Conservation (phyloP, 768 basidiomycete genomes). For the Termitomyces sp. region DNA sequence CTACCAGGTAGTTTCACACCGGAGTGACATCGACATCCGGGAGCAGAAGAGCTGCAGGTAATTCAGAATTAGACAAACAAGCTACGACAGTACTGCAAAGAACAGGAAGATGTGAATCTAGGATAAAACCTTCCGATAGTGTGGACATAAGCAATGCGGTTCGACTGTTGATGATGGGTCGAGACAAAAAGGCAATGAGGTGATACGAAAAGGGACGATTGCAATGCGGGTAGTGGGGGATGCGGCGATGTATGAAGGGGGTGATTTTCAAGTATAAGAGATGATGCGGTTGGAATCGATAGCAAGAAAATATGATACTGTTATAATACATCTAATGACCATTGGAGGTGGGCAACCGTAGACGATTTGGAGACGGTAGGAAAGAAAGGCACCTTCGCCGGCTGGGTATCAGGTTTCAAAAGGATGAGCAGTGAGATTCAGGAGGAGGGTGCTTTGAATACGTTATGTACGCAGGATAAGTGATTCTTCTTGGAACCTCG, state of each 20-base stretch:
- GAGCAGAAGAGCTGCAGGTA: background rate
- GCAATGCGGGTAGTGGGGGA: too few species aligned
- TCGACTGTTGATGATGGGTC: background rate
- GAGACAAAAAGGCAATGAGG: background rate
- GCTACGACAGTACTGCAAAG: background rate
- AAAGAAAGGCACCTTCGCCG: background rate
- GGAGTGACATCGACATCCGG: too few species aligned
- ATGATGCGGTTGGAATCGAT: background rate
- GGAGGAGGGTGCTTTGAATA: constrained; percentile 1
- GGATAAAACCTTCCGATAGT: background rate
- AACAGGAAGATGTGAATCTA: background rate
- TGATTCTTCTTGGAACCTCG: background rate
- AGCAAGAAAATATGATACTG: background rate
- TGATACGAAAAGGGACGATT: background rate
- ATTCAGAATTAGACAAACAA: background rate
- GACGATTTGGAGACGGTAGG: background rate
- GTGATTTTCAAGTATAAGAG: background rate
- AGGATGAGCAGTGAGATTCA: background rate
- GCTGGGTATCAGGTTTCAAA: background rate
- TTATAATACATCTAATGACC: background rate
- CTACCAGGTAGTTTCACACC: too few species aligned
- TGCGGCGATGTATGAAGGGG: background rate
- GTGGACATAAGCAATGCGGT: background rate
- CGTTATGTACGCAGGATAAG: constrained; percentile 11
- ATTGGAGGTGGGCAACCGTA: background rate